Evolutionary conservation across 495 filamentous ascomycete genomes (phyloP), one percentile per base, ranked within the genome.

Genomic region (Aspergillus olivimuriae): DNA sequence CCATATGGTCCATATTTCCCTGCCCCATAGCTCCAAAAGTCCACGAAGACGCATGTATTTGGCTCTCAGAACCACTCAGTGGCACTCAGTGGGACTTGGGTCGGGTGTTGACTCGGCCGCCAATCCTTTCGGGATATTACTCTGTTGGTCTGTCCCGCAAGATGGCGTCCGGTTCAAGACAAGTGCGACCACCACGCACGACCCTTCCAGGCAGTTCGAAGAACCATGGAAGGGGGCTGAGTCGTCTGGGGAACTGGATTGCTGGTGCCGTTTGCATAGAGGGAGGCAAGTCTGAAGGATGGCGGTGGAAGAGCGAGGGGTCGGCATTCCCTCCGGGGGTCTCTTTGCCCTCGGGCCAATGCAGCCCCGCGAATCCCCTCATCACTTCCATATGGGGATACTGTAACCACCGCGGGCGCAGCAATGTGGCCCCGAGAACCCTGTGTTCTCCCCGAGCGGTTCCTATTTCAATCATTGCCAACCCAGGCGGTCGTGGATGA

Each of bases 361-460:
- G 4, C 22, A 22, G 21, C 36, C 37, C 44, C 44, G 37, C 44
- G 44, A 47, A 41, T 40, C 31, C 30, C 31, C 28, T 34, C 26
- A 37, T 21, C 19, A 28, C n/a, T 35, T 35, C 32, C 32, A 10
- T 15, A 24, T 15, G n/a, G 6, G 32, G 32, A 15, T 17, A 28
- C 14, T 44, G 30, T 14, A 44, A 19, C 41, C 32, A 17, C 41
- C 19, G 21, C 32, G 20, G 16, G 43, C 52, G 55, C 52, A 49
- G 43, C 36, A 50, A 50, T 45, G n/a, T 28, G 47, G 40, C 15
- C 34, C 49, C 50, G 48, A 50, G 38, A 47, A 41, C 19, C 18
- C 35, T 11, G 19, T 12, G 20, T 17, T 38, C 35, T 38, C 35
- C 35, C 35, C 35, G 35, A 17, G 35, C 9, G 17, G 4, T 18